Conservation (phyloP, 176 grass and related monocot genomes). For the Poa annua region DNA sequence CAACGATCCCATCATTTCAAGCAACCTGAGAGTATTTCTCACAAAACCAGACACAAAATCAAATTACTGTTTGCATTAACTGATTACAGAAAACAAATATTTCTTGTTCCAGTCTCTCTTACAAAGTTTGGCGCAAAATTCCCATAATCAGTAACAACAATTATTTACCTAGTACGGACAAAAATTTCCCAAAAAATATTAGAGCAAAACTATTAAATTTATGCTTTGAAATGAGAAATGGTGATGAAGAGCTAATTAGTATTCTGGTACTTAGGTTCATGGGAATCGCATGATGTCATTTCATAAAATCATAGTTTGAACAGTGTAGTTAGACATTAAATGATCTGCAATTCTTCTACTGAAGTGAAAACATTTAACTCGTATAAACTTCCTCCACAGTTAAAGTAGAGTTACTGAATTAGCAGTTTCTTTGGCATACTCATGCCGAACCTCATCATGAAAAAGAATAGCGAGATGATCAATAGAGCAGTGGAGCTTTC, state of each 20-base stretch:
- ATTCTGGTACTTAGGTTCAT: background rate
- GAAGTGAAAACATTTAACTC: conserved; percentile 16
- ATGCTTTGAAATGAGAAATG: conserved; percentile 5
- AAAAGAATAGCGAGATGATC: conserved; percentile 3
- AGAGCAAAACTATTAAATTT: background rate
- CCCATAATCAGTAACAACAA: background rate
- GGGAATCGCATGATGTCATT: conserved; percentile 18
- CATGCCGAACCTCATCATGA: background rate
- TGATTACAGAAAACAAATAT: conserved; percentile 7
- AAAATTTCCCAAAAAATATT: background rate
- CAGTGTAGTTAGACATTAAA: conserved; percentile 20
- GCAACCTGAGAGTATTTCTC: background rate
- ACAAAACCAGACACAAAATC: background rate
- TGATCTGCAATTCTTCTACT: background rate
- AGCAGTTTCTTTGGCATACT: conserved; percentile 1
- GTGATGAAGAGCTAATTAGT: background rate
- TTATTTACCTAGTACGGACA: background rate
- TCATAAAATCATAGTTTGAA: conserved; percentile 19
- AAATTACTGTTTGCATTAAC: conserved; percentile 1
- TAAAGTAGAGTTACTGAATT: background rate
- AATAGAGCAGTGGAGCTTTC: background rate
- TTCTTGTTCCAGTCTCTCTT: background rate
- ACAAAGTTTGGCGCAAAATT: background rate
- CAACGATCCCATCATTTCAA: conserved; percentile 6
- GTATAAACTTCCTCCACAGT: background rate